Base-by-base conservation (phyloP, 768 basidiomycete genomes). In the Podaxis rugospora region DNA sequence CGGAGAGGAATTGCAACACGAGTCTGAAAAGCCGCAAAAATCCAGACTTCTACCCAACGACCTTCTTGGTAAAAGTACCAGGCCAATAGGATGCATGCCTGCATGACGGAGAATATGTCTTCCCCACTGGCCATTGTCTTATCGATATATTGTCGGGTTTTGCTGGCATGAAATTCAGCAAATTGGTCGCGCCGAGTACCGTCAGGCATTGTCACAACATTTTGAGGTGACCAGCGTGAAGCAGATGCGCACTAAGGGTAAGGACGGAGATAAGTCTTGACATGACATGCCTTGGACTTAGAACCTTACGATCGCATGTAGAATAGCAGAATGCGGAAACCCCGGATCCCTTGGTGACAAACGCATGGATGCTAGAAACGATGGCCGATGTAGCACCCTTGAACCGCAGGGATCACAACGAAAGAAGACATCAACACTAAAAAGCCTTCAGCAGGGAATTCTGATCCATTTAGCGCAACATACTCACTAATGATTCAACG, bases 41-140 rank as follows among this genome's bases (percentile, higher is more conserved):
- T 89, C 92, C 92, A 93, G 3, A 93, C 88, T 73, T 94, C 92
- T 7, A 93, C 92, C 92, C 92, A 84, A 57, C 91, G 81, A 2
- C 92, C 92, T 72, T 93, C 92, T 59, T 92, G 88, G 68, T 93
- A 94, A 65, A 93, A 93, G 73, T 92, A 93, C 92, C 92, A 94
- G 1, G 90, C 90, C 16, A 94, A 82, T 23, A 94, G 75, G 63
- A 89, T 88, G 67, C 92, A 92, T 5, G 92, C 92, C 69, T 93
- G 91, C 82, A 93, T 83, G 7, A 93, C 91, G 4, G 83, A 83
- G 71, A 94, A 92, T 59, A 93, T 93, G 65, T 93, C 89, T 71
- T 89, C 85, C 40, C 92, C 92, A 42, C 86, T 91, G n/a, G 88
- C 87, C 90, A 94, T 92, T 21, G 92, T 93, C 66, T 83, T 87